Conservation (phyloP, 108 stramenopile genomes). For the Cyclostephanos invisitatus region DNA sequence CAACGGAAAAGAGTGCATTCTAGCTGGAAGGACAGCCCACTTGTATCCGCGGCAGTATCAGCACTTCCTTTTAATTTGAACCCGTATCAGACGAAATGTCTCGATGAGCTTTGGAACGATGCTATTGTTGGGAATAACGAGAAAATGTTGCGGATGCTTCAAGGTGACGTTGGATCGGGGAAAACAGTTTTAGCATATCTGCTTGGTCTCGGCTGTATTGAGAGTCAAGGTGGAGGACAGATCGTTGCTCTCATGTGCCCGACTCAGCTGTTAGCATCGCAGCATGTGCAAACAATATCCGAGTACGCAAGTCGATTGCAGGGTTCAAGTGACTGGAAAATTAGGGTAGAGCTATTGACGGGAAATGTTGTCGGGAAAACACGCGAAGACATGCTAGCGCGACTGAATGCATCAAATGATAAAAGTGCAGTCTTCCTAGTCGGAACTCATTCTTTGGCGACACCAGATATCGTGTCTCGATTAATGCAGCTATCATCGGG, state of each 20-base stretch:
- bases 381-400: slow-evolving; percentile 27
- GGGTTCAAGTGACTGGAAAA: slow-evolving; percentile 10
- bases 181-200: slow-evolving; percentile 67
- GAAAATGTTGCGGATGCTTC: slow-evolving; percentile 62
- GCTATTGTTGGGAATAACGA: slow-evolving; percentile 43
- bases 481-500: slow-evolving; percentile 19
- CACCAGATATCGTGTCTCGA: slow-evolving; percentile 35
- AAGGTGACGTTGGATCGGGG: slow-evolving; percentile 71
- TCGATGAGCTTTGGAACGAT: slow-evolving; percentile 52
- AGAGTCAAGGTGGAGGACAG: slow-evolving; percentile 34
- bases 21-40: slow-evolving; percentile 28
- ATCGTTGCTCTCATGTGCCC: slow-evolving; percentile 62
- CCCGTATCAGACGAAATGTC: slow-evolving; percentile 33
- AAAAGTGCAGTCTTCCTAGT: slow-evolving; percentile 41
- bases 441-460: slow-evolving; percentile 61
- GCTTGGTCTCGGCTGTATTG: slow-evolving; percentile 56
- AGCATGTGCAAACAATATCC: slow-evolving; percentile 49
- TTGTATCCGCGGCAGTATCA: slow-evolving; percentile 27
- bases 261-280: slow-evolving; percentile 59
- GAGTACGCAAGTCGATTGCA: slow-evolving; percentile 34
- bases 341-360: slow-evolving; percentile 33
- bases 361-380: slow-evolving; percentile 11
- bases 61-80: slow-evolving; percentile 46
- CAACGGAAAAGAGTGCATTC: background rate
- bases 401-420: slow-evolving; percentile 30